Conservation (phyloP, 192 early-diverging fungal genomes). For the Glomus cerebriforme region DNA sequence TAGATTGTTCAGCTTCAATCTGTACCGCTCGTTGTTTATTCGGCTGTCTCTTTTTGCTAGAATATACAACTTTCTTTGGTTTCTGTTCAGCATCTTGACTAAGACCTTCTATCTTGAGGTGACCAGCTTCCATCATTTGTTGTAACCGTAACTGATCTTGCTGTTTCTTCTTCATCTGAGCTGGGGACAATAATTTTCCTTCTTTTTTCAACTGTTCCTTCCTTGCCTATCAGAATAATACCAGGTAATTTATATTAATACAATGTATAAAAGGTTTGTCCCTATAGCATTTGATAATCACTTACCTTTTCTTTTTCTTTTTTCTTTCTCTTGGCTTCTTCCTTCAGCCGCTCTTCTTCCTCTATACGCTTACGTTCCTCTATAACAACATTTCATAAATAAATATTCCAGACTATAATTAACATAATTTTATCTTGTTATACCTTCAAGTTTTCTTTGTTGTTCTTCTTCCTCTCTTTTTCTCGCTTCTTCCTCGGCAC, state of each 20-base stretch:
- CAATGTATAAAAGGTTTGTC: background rate
- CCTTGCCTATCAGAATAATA: conserved; percentile 56
- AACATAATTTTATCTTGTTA: background rate
- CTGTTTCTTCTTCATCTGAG: conserved; percentile 85
- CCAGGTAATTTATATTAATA: background rate
- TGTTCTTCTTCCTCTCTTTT: conserved; percentile 70
- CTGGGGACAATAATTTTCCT: conserved; percentile 91
- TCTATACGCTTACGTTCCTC: conserved; percentile 43
- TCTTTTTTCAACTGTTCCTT: conserved; percentile 87
- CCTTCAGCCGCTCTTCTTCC: conserved; percentile 76
- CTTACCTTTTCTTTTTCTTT: conserved; percentile 78
- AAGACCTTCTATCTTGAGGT: conserved; percentile 70
- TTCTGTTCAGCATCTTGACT: conserved; percentile 48
- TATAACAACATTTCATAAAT: background rate
- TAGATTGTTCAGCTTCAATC: background rate
- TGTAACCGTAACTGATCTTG: conserved; percentile 70
- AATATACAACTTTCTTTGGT: conserved; percentile 73
- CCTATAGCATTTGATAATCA: background rate
- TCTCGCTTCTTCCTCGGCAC: conserved; percentile 67
- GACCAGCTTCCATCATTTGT: conserved; percentile 76
- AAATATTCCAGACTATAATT: background rate
- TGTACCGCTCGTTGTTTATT: conserved; percentile 29
- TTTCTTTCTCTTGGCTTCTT: conserved; percentile 74
- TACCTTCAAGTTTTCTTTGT: conserved; percentile 62
- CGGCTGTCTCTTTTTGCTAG: conserved; percentile 74